Evolutionary conservation across 2,329 filamentous ascomycete species (phyloP), one percentile per base, ranked within the genome.

Genomic region (Colletotrichum kahawae): DNA sequence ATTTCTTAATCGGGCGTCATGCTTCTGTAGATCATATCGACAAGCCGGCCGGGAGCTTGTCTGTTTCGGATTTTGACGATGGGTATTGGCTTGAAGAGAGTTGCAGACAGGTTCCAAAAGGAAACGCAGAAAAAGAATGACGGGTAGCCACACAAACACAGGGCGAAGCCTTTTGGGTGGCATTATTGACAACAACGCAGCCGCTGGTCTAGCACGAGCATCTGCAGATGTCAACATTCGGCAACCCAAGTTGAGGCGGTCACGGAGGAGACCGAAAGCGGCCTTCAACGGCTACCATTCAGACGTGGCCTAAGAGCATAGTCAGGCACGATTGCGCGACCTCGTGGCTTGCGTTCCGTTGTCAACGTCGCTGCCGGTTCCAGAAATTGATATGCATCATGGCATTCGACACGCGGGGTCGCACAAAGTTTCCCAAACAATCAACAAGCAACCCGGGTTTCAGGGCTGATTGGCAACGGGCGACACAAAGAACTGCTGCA

Each of bases 1-100:
- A 33, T 24, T 73, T 59, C 73, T 75, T 48, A 72, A 75, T 73
- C 65, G 73, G 69, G 73, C 73, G 57, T 21, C 64, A 54, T 73
- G 69, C 73, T 64, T 64, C 29, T 63, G 63, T 72, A 57, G 64
- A 75, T 75, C 69, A 51, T 36, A 64, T n/a, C 21, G 33, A 51
- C 38, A 51, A 59, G 31, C 48, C 48, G 59, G 70, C 69, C 48
- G 34, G 34, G 34, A 71, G 69, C 69, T 72, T 63, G 43, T 72
- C 63, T 67, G 69, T 75, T 75, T 73, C 69, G 63, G 57, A 75
- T 68, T 67, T 36, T 60, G 14, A 48, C 65, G 34, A 66, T 29
- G 64, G 29, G 57, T n/a, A 73, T 73, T 68, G 64, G 57, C 33
- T 36, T 68, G 48, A 48, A 13, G 48, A 59, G 64, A 48, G 36